Evolutionary conservation across 257 asterid genomes (phyloP), one percentile per base, ranked within the genome.

Genomic region (Ajuga chamaepitys): DNA sequence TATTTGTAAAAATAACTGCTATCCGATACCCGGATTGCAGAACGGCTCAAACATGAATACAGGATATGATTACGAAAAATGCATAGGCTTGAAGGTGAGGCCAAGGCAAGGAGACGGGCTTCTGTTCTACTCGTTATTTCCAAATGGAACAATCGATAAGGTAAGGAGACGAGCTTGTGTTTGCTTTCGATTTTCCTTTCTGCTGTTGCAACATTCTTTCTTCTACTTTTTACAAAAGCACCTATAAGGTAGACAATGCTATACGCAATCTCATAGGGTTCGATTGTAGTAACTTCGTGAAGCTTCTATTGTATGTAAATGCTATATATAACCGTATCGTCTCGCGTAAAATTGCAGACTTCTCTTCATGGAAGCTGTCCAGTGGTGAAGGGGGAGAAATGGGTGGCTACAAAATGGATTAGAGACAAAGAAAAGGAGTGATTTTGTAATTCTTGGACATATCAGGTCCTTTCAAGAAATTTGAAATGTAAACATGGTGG

Each of bases 341-440:
- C 62, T 26, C 38, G 14, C 35, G 56, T 50, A 6, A 22, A 21
- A 14, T 41, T 54, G 75, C 88, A 91, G 96, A 71, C 82, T 5
- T 88, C 98, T 9, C 83, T 86, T 26, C 98, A 91, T 59, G 96
- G 98, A 68, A 91, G 96, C 75, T 91, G 98, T 60, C 86, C 96
- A 8, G 98, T 91, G 32, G 85, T 85, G 69, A 78, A 62, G 74
- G 95, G 98, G 64, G 84, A 86, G 82, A 91, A 91, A 76, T 91
- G 96, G 98, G 95, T 91, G 61, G 98, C 98, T 0, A 91, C 96
- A 26, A 91, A 91, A 76, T 91, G 96, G 98, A 85, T 88, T 74
- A 82, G 95, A 70, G 79, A 84, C 77, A 69, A 70, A 24, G 82
- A 54, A 58, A 62, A 9, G 6, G 60, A 67, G n/a, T 42, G 45